These are phyloP conservation scores for Aspergillus novofumigatus DNA, from an alignment of 2,329 filamentous ascomycete genomes.

Conservation along the genomic window DNA sequence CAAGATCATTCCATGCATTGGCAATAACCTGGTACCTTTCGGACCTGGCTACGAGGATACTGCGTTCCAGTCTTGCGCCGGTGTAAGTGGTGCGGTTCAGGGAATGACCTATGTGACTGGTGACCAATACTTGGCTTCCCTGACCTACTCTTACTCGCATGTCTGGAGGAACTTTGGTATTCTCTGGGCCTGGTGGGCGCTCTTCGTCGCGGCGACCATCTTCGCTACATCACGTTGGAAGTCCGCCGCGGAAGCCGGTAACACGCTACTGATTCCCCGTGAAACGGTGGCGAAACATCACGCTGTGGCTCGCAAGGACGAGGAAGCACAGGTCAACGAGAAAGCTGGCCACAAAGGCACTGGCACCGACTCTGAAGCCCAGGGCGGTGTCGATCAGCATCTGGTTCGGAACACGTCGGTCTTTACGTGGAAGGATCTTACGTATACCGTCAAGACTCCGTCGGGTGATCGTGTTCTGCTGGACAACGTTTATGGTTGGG, in stretches of 20 bases:
- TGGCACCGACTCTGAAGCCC: constrained; percentile 3
- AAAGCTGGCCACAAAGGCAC: constrained; percentile 18
- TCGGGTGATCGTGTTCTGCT: constrained; percentile 54
- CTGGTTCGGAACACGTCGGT: constrained; percentile 62
- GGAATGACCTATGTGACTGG: constrained; percentile 52
- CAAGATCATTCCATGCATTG: constrained; percentile 34
- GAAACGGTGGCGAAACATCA: constrained; percentile 48
- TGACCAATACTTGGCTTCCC: constrained; percentile 54
- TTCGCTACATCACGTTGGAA: constrained; percentile 56
- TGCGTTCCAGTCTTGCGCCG: constrained; percentile 38
- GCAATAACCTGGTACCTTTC: constrained; percentile 31
- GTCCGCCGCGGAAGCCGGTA: constrained; percentile 48
- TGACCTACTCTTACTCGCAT: constrained; percentile 52
- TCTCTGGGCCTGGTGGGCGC: constrained; percentile 59
- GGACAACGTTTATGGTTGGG: constrained; percentile 68
- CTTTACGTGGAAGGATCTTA: constrained; percentile 71
- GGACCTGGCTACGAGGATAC: constrained; percentile 29
- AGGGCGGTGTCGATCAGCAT: constrained; percentile 27
- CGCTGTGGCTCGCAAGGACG: constrained; percentile 39
- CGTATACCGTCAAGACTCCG: constrained; percentile 63
- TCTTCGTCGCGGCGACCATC: constrained; percentile 58
- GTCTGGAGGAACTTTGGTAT: constrained; percentile 61
- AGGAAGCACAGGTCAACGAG: constrained; percentile 43
- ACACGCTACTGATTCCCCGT: constrained; percentile 58
- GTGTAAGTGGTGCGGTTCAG: constrained; percentile 51